phyloP scores from a whole-genome alignment of 1,284 basidiomycete species.

The Ustilago sp. region DNA sequence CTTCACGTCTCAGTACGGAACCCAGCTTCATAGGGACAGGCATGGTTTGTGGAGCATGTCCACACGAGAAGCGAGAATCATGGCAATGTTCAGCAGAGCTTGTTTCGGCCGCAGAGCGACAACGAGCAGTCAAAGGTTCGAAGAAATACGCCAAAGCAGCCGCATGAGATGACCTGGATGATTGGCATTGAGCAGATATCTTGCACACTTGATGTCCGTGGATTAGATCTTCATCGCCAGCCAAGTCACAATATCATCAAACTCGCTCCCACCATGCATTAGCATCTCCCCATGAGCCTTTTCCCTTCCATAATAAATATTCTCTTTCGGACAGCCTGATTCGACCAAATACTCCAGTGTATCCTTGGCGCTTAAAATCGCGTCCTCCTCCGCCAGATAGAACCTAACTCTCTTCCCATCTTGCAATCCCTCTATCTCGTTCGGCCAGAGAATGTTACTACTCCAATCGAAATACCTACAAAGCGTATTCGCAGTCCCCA shows the following conservation, averaged over 20 bases:
- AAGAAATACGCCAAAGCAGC: too few species aligned
- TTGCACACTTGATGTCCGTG: too few species aligned
- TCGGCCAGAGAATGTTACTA: slow-evolving; percentile 62
- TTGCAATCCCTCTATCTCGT: slow-evolving; percentile 53
- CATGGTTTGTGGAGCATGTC: too few species aligned
- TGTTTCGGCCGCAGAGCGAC: background rate
- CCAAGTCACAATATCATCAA: slow-evolving; percentile 41
- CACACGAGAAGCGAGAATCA: too few species aligned
- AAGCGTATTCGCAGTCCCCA: slow-evolving; percentile 59
- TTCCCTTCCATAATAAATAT: slow-evolving; percentile 29
- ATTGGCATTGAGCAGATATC: too few species aligned
- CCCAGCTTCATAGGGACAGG: too few species aligned
- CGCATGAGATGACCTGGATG: too few species aligned
- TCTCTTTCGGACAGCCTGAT: slow-evolving; percentile 46
- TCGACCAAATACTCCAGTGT: slow-evolving; percentile 55
- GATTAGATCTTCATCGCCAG: slow-evolving; percentile 6
- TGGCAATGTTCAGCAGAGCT: background rate
- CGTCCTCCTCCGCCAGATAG: slow-evolving; percentile 60
- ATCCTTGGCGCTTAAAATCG: slow-evolving; percentile 53
- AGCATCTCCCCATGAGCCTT: slow-evolving; percentile 58
- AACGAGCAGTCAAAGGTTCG: too few species aligned
- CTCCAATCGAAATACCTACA: slow-evolving; percentile 65
- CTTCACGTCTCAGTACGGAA: too few species aligned
- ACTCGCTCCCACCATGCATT: slow-evolving; percentile 53
- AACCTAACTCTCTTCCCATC: slow-evolving; percentile 43